A percentile compares a stretch with the other conserved stretches of the same genome.
Conservation (phyloP, 2,329 filamentous ascomycete species). For the Stemphylium beticola region DNA sequence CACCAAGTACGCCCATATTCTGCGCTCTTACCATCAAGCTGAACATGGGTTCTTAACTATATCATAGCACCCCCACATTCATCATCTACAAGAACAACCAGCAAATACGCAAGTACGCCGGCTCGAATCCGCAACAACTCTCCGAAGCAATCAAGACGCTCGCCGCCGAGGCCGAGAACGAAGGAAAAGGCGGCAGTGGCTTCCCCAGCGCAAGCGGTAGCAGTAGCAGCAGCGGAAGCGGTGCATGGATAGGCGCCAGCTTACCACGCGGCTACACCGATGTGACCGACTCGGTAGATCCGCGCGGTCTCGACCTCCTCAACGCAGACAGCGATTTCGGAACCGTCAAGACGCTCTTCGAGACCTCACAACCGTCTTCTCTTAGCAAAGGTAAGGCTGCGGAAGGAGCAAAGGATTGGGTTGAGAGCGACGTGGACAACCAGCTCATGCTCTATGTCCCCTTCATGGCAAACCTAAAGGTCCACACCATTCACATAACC, state of each 20-base stretch:
- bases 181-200: slow-evolving; percentile 50
- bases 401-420: slow-evolving; percentile 73
- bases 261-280: slow-evolving; percentile 83
- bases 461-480: slow-evolving; percentile 85
- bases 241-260: slow-evolving; percentile 73
- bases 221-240: slow-evolving; percentile 45
- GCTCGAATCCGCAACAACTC: slow-evolving; percentile 75
- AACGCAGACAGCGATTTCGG: slow-evolving; percentile 83
- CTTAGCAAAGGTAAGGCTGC: slow-evolving; percentile 59
- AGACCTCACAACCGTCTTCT: slow-evolving; percentile 68
- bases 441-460: slow-evolving; percentile 93
- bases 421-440: slow-evolving; percentile 96
- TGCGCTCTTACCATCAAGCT: not conserved
- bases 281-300: slow-evolving; percentile 81
- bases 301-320: slow-evolving; percentile 80
- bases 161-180: slow-evolving; percentile 65
- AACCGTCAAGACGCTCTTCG: slow-evolving; percentile 75
- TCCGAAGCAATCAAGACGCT: slow-evolving; percentile 74
- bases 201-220: slow-evolving; percentile 48
- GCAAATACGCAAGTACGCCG: slow-evolving; percentile 71
- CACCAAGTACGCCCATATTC: slow-evolving; percentile 59
- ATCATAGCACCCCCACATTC: slow-evolving; percentile 80
- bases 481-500: slow-evolving; percentile 87
- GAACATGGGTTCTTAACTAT: slow-evolving; percentile 14
- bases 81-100: slow-evolving; percentile 76